A percentile compares a stretch with the other conserved stretches of the same genome.
Conservation (phyloP, 1,139 yeast species). For the Suhomyces ambrosiae region DNA sequence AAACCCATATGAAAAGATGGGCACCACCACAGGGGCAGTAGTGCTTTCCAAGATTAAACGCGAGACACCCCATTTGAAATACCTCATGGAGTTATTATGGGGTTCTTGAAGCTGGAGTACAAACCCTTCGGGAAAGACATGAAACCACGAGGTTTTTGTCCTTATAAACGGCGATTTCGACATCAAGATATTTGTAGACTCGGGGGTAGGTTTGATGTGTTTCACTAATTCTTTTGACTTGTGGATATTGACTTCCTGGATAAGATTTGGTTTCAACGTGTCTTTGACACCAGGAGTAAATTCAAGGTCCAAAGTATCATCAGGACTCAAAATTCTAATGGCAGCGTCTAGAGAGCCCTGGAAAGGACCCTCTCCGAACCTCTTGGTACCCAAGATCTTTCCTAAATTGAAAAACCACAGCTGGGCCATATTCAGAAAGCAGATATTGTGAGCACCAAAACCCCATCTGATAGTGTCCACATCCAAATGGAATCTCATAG, state of each 20-base stretch:
- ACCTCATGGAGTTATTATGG: slow-evolving; percentile 74
- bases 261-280: slow-evolving; percentile 28
- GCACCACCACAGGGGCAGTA: slow-evolving; percentile 84
- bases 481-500: slow-evolving; percentile 65
- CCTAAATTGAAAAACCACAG: slow-evolving; percentile 81
- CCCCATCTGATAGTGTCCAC: slow-evolving; percentile 87
- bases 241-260: slow-evolving; percentile 34
- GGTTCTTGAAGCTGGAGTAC: slow-evolving; percentile 87
- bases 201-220: slow-evolving; percentile 33
- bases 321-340: slow-evolving; percentile 79
- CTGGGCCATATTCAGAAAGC: slow-evolving; percentile 62
- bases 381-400: slow-evolving; percentile 77
- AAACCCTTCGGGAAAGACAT: slow-evolving; percentile 93
- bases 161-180: slow-evolving; percentile 53
- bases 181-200: slow-evolving; percentile 36
- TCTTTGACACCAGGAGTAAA: slow-evolving; percentile 40
- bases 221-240: slow-evolving; percentile 24
- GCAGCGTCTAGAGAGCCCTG: slow-evolving; percentile 91
- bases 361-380: slow-evolving; percentile 93
- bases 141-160: slow-evolving; percentile 81
- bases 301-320: slow-evolving; percentile 64
- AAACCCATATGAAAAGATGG: slow-evolving; percentile 83
- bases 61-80: slow-evolving; percentile 94
- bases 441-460: slow-evolving; percentile 87
- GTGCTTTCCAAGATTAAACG: slow-evolving; percentile 81